Evolutionary conservation across 2,329 filamentous ascomycete species (phyloP).

Genomic region (Curvularia verruculosa): DNA sequence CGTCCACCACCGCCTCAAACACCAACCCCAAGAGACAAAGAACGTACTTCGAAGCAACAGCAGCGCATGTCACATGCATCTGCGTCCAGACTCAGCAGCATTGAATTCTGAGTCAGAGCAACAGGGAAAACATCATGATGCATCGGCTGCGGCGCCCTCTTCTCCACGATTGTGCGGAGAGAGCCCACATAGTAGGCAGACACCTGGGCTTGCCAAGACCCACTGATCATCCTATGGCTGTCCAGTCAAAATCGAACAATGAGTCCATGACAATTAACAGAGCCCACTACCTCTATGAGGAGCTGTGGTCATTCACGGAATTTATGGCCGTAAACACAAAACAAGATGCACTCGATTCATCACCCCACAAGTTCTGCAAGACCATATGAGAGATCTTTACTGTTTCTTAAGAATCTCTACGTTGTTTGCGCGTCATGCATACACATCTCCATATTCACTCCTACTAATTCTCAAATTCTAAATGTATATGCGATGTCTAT

Average conservation of each 20-base stretch:
- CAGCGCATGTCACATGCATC: not conserved
- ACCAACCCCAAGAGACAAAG: constrained; percentile 8
- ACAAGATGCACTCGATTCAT: not conserved
- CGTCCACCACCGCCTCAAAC: constrained; percentile 12
- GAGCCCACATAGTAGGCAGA: not conserved
- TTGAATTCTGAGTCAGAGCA: not conserved
- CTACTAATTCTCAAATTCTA: not conserved
- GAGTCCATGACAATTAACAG: not conserved
- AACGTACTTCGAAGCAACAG: not conserved
- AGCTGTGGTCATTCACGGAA: not conserved
- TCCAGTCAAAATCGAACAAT: not conserved
- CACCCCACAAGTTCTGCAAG: not conserved
- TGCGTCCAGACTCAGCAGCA: not conserved
- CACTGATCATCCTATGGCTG: not conserved
- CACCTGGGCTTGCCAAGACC: constrained; percentile 4
- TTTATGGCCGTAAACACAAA: not conserved
- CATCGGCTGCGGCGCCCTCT: not conserved
- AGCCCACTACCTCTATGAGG: not conserved
- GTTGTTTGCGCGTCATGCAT: not conserved
- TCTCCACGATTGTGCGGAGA: not conserved
- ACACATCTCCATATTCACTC: not conserved
- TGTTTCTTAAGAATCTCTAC: not conserved
- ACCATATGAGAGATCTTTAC: not conserved
- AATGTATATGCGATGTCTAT: not conserved
- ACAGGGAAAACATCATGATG: not conserved